Evolutionary conservation across 805 yeast species (phyloP), one percentile per base, ranked within the genome.

Genomic region (Yarrowia osloensis): DNA sequence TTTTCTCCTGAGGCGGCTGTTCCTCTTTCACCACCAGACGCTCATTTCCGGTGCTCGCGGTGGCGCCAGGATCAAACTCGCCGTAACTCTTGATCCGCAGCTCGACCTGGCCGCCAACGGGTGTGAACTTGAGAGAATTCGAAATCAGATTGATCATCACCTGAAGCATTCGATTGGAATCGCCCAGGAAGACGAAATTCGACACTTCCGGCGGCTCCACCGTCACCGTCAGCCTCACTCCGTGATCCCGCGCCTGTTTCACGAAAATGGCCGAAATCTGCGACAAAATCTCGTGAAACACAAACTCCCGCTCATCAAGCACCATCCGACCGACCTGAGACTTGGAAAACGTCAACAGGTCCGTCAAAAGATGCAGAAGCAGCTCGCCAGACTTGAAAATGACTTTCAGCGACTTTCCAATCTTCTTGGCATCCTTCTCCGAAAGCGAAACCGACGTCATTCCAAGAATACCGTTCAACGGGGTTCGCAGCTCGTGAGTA

Each of bases 371-470:
- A 77, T 93, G 97, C 71, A 93, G 78, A 67, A 95, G 79, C 47
- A 94, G 78, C 74, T 93, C 97, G 35, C 98, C 98, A 17, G 95
- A 88, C 73, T 96, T 84, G 75, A 90, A 90, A 67, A 94, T 94
- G 68, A 93, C 81, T 70, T 88, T 88, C 70, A 94, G 79, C 15
- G 93, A 86, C 67, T 86, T 87, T 71, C 87, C 87, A 15, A 91
- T 86, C 70, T 86, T 86, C 9, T 79, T 77, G 4, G 82, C 80
- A 71, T 91, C 93, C 21, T 80, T 81, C 75, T 95, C 98, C 26
- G 89, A 93, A 88, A 91, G 85, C 1, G 97, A 93, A 67, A 94
- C 90, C 1, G 96, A 88, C 0, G 98, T 89, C 96, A 94, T 91
- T 68, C 99, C 99, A 67, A 95, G 79, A 31, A 94, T 94, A 75